Evolutionary conservation across 2,329 filamentous ascomycete species (phyloP).

Genomic region (Atkinsonella texensis): DNA sequence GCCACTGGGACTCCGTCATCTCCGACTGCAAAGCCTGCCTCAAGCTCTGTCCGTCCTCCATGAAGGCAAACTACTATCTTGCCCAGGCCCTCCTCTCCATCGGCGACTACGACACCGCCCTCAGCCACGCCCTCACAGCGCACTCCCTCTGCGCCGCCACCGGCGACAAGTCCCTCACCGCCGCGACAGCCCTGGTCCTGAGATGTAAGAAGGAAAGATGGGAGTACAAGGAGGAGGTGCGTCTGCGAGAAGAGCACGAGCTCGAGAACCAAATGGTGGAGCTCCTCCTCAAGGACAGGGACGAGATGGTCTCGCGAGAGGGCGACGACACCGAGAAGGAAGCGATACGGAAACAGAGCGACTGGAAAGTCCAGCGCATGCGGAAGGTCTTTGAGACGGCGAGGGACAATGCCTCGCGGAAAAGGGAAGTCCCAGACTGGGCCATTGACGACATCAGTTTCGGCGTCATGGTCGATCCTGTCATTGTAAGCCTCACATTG

Average conservation of each 20-base stretch:
- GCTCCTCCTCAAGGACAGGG: conserved; percentile 35
- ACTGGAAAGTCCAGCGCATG: conserved; percentile 32
- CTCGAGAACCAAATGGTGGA: conserved; percentile 49
- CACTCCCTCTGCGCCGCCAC: conserved; percentile 56
- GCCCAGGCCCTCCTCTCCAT: conserved; percentile 73
- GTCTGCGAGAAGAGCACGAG: conserved; percentile 41
- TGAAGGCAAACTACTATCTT: conserved; percentile 78
- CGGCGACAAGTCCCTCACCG: conserved; percentile 54
- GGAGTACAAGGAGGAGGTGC: conserved; percentile 57
- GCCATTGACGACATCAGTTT: conserved; percentile 67
- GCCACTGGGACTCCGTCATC: conserved; percentile 61
- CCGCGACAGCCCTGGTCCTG: conserved; percentile 63
- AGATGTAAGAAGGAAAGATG: conserved; percentile 77
- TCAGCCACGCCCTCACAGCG: conserved; percentile 56
- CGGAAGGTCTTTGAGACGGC: conserved; percentile 40
- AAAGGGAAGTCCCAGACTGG: conserved; percentile 60
- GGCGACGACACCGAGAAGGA: conserved; percentile 34
- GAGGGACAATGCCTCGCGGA: conserved; percentile 29
- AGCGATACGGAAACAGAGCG: conserved; percentile 36
- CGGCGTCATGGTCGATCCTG: conserved; percentile 60
- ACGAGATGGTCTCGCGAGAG: conserved; percentile 27
- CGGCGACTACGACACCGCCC: conserved; percentile 51
- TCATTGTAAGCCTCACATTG: conserved; percentile 30
- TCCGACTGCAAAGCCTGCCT: conserved; percentile 68
- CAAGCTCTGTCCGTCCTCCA: conserved; percentile 46